Base-by-base conservation (phyloP, 2,329 filamentous ascomycete species). In the Neonectria magnoliae region DNA sequence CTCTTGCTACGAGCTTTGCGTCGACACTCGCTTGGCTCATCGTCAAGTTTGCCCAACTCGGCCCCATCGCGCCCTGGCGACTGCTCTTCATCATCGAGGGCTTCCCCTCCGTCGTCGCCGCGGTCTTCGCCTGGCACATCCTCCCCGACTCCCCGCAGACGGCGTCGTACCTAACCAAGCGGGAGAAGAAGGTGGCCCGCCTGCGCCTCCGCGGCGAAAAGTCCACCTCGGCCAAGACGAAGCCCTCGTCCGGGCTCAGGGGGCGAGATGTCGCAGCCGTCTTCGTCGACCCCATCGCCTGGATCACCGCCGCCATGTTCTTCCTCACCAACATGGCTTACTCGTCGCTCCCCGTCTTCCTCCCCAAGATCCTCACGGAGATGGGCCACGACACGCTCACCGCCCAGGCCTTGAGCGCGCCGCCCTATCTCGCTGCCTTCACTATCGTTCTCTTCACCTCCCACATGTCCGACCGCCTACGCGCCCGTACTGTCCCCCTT, bases 281-380 rank as follows among this genome's bases (percentile, higher is more conserved):
- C 14, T 71, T 80, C 54, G 52, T 65, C 36, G 77, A 80, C 63
- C 78, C 78, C 52, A 68, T 78, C 59, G 74, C 77, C 44, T 95
- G 93, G 81, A 83, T 95, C 45, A 92, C 92, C 5, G 91, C 93
- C 1, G 79, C 88, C 71, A 97, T 97, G 87, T 93, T 97, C 83
- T 94, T 97, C 82, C 88, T 91, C 77, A 90, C 91, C 75, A 97
- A 97, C 79, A 91, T 97, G 76, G 91, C 93, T 13, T 97, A 97
- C 81, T 90, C 90, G 74, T 95, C 92, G 22, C 89, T 97, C 76
- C 94, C 94, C 3, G 92, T 96, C 53, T 97, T 97, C 76, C 85
- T 97, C 3, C 93, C 93, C 38, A 93, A 91, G 25, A 93, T 97
- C 67, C 85, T 97, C 51, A 82, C 84, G 64, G 87, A 90, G 75